Base-by-base conservation (phyloP, 768 basidiomycete genomes). In the Gloeopeniophorella convolvens region DNA sequence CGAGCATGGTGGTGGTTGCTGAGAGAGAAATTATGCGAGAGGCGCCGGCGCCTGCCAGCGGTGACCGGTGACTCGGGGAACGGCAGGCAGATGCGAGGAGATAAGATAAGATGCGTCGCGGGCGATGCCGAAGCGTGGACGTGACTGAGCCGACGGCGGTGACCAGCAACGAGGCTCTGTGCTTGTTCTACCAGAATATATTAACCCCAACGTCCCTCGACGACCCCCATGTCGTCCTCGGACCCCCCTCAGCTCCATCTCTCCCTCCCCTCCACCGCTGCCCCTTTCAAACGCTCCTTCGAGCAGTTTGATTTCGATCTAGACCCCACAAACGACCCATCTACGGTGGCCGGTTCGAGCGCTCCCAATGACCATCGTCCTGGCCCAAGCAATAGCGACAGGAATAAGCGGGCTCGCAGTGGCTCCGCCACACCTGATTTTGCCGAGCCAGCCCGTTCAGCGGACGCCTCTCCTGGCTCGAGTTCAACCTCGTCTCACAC, bases 251-350 rank as follows among this genome's bases (percentile, higher is more conserved):
- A 79, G 51, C 68, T 79, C 3, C 74, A 76, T 32, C 72, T 80
- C 13, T 67, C 73, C n/a, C 64, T 79, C 7, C 71, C 76, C n/a
- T 58, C 72, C 1, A 70, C 62, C 47, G 70, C 75, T 2, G 74
- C 75, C 0, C 78, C 77, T 15, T 80, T 81, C 68, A 81, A 81
- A 58, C 72, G 79, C 39, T 77, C 78, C 12, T 81, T 81, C 61
- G 63, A 78, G 47, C 72, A 79, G 59, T 78, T 75, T 54, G 77
- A 76, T 26, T 75, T 78, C 51, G 77, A 80, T 66, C 65, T 79
- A 36, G 76, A 76, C 16, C 73, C 73, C 50, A 75, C 76, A 8
- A 61, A 59, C 40, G 58, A 59, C 34, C 37, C 54, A 12, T 45
- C 56, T 26, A 56, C 65, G 10, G 57, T 59, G 5, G 50, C 62